Conservation (phyloP, 2,329 filamentous ascomycete genomes). For the Hypoxylon sp. region DNA sequence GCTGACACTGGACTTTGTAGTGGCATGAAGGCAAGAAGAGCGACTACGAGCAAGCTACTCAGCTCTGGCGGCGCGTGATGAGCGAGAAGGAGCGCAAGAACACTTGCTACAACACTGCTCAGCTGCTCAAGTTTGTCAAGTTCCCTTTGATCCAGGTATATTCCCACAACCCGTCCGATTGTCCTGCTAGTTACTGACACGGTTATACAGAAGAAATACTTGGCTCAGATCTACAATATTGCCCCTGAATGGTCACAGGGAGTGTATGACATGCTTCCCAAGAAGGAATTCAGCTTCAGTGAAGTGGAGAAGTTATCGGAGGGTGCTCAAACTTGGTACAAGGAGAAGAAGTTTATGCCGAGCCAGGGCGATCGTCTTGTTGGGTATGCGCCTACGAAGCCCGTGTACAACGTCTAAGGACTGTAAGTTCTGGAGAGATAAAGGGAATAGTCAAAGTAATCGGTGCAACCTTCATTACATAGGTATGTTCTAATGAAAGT, state of each 20-base stretch:
- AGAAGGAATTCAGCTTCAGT: constrained; percentile 36
- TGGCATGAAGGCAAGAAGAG: constrained; percentile 67
- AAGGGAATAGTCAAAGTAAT: no score
- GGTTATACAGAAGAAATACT: constrained; percentile 59
- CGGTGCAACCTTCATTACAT: no score
- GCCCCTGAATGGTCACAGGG: constrained; percentile 30
- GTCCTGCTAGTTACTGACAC: background rate
- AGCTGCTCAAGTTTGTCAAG: constrained; percentile 61
- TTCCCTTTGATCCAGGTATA: constrained; percentile 60
- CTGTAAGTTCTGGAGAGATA: background rate
- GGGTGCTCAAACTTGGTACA: constrained; percentile 40
- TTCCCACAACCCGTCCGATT: background rate
- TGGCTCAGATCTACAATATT: constrained; percentile 62
- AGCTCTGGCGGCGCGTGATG: constrained; percentile 66
- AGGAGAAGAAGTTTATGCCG: constrained; percentile 38
- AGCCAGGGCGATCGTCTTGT: constrained; percentile 32
- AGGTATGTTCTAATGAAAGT: no score
- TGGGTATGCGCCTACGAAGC: constrained; percentile 25
- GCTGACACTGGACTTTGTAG: background rate
- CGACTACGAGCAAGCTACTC: constrained; percentile 66
- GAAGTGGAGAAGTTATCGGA: constrained; percentile 38
- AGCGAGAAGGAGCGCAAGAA: constrained; percentile 59
- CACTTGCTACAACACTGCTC: constrained; percentile 65
- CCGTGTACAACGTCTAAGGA: constrained; percentile 22
- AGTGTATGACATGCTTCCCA: constrained; percentile 34